Conservation (phyloP, 2,329 filamentous ascomycete genomes). For the Pezicula radicicola region DNA sequence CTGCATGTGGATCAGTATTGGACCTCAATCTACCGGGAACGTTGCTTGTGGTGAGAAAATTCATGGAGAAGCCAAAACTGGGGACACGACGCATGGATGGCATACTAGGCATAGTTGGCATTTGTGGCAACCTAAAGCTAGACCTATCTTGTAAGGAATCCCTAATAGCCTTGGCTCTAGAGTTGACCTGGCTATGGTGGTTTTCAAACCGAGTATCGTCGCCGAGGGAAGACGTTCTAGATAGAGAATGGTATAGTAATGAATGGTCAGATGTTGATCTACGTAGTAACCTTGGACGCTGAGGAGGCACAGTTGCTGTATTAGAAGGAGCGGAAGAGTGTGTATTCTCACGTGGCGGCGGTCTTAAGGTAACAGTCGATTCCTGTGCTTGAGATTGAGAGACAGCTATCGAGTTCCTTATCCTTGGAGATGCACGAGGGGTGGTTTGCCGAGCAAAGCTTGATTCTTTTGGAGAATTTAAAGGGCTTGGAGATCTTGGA, state of each 20-base stretch:
- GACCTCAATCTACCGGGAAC: slow-evolving; percentile 19
- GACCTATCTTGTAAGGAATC: slow-evolving; percentile 81
- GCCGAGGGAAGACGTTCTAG: slow-evolving; percentile 77
- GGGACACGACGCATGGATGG: slow-evolving; percentile 38
- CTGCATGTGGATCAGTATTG: slow-evolving; percentile 23
- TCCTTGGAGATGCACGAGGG: slow-evolving; percentile 7
- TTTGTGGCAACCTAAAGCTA: slow-evolving; percentile 67
- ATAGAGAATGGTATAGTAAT: slow-evolving; percentile 71
- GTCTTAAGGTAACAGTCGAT: not conserved
- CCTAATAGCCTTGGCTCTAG: slow-evolving; percentile 82
- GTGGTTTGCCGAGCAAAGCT: not conserved
- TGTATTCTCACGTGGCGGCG: not conserved
- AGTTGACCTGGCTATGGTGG: slow-evolving; percentile 82
- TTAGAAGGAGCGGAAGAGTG: not conserved
- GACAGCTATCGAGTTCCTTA: not conserved
- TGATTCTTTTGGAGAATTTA: slow-evolving; percentile 6
- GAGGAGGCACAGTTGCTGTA: not conserved
- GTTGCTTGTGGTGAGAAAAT: slow-evolving; percentile 23
- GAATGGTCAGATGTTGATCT: slow-evolving; percentile 75
- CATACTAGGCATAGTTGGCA: slow-evolving; percentile 39
- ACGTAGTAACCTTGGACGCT: slow-evolving; percentile 35
- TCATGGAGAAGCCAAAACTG: slow-evolving; percentile 35
- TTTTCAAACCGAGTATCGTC: slow-evolving; percentile 80
- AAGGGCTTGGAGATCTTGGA: slow-evolving; percentile 11
- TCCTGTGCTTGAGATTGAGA: not conserved